Evolutionary conservation across 2,329 filamentous ascomycete species (phyloP), one percentile per base, ranked within the genome.

Genomic region (Dactylellina parvicollis): DNA sequence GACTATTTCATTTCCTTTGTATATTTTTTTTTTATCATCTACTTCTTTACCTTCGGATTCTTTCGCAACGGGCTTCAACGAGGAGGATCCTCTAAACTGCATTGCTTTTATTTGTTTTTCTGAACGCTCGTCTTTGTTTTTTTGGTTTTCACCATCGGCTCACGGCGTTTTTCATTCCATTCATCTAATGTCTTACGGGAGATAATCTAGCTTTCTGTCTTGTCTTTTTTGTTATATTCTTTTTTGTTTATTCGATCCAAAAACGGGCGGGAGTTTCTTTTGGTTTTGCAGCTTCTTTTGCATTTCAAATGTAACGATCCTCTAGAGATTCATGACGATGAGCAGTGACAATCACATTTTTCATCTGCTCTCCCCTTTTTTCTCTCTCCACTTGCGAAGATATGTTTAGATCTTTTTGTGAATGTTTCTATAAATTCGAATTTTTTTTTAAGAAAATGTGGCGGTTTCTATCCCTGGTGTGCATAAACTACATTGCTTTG

Each of bases 1-100:
- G 14, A 20, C 56, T 9, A 18, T n/a, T 67, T 59, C 46, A 62
- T 69, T 74, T 64, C 62, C 62, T 74, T 65, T 73, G 70, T 74
- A 67, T 20, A 69, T 62, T 74, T 74, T 62, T 57, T 24, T 28
- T n/a, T 46, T 59, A 12, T 5, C n/a, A 26, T 40, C 28, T 46
- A 47, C 40, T 47, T 57, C 64, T 47, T 57, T 46, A 55, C 40
- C 42, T 46, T 40, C n/a, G 2, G 10, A 9, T 36, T 16, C 52
- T 28, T 54, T 18, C 34, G 24, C 28, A 24, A 24, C 47, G 12
- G 40, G 52, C 10, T 16, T 61, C 50, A 55, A 55, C 18, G 44
- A 72, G 47, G 55, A 26, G 5, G 54, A 50, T 49, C 32, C 16
- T 65, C 50, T 72, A 72, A 49, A 73, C 66, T 60, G 52, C 54